Percentiles rank a stretch among this genome's conserved stretches.
These are phyloP conservation scores for Phytophthora fragariae DNA, from an alignment of 352 stramenopile species.

Conservation along the genomic window DNA sequence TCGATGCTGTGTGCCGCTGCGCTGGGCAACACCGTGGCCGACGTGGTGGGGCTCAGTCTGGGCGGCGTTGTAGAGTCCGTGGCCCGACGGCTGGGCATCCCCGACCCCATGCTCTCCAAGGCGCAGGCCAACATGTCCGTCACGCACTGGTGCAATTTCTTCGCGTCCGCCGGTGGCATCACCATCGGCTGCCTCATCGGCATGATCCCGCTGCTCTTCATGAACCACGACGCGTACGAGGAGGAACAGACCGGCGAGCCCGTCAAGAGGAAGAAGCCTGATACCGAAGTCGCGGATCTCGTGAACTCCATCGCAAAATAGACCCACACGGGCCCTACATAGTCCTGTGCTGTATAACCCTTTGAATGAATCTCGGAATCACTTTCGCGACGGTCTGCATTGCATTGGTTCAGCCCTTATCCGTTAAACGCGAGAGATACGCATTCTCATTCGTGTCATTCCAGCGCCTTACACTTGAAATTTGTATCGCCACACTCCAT, in stretches of 20 bases:
- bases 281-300: not conserved
- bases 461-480: constrained; percentile 13
- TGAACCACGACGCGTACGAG: constrained; percentile 77
- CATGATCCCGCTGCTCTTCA: constrained; percentile 92
- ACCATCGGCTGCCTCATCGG: constrained; percentile 90
- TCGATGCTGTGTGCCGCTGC: constrained; percentile 96
- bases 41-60: constrained; percentile 94
- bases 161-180: constrained; percentile 85
- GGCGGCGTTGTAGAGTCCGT: constrained; percentile 92
- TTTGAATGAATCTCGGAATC: constrained; percentile 15
- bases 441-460: not conserved
- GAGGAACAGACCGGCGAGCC: constrained; percentile 52
- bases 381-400: constrained; percentile 11
- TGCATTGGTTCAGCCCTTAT: not conserved
- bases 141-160: constrained; percentile 80
- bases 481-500: constrained; percentile 25
- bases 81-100: constrained; percentile 69
- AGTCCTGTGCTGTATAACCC: not conserved
- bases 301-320: constrained; percentile 13
- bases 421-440: constrained; percentile 32
- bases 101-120: constrained; percentile 77
- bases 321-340: not conserved
- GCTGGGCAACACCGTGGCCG: constrained; percentile 95
- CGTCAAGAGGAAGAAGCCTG: constrained; percentile 19
- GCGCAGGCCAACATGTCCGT: constrained; percentile 80